A percentile compares a stretch with the other conserved stretches of the same genome.
Evolutionary conservation across 768 basidiomycete species (phyloP).

Genomic region (Sutorius australiensis): DNA sequence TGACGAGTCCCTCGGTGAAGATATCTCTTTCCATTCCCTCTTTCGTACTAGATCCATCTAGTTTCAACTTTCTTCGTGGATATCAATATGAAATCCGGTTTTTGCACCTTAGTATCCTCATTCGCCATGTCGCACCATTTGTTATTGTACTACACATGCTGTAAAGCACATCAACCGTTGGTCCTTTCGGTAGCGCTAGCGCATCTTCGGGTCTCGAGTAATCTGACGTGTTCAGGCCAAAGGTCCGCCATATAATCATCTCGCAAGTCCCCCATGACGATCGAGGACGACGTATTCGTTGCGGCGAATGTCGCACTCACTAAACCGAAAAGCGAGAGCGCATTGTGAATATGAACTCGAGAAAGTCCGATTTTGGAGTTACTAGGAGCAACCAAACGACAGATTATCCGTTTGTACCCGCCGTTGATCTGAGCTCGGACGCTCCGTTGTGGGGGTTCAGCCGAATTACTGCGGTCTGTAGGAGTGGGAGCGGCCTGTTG

Average conservation of each 20-base stretch:
- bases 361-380: not conserved
- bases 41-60: not conserved
- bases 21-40: not conserved
- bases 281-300: not conserved
- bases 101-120: not conserved
- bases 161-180: not conserved
- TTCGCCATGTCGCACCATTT: not conserved
- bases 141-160: not conserved
- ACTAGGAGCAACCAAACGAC: too few species aligned
- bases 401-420: not conserved
- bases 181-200: not conserved
- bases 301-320: not conserved
- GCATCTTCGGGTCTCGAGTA: not conserved
- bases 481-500: too few species aligned
- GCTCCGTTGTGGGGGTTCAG: not conserved
- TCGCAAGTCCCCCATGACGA: not conserved
- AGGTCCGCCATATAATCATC: too few species aligned
- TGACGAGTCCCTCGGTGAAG: not conserved
- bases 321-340: not conserved
- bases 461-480: not conserved
- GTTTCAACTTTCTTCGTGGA: not conserved
- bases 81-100: not conserved
- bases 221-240: constrained; percentile 6
- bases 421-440: not conserved
- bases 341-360: not conserved